A percentile compares a stretch with the other conserved stretches of the same genome.
phyloP scores from a whole-genome alignment of 306 rosid species.

The Mimosa pudica region DNA sequence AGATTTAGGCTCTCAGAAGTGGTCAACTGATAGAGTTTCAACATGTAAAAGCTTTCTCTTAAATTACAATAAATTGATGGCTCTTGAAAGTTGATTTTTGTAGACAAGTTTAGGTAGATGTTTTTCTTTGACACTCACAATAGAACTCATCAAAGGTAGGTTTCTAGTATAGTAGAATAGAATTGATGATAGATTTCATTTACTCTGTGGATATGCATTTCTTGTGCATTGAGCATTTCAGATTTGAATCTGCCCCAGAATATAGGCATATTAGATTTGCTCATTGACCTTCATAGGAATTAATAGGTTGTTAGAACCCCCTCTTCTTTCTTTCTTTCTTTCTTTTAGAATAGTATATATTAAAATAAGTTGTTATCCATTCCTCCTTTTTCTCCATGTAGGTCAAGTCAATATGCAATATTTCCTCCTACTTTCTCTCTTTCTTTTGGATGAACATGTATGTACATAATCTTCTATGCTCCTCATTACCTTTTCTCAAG shows the following conservation, averaged over 20 bases:
- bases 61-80: background rate
- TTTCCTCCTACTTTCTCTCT: no score
- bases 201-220: slow-evolving; percentile 34
- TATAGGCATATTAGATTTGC: slow-evolving; percentile 31
- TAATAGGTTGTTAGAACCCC: background rate
- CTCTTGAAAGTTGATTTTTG: slow-evolving; percentile 10
- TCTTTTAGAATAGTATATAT: no score
- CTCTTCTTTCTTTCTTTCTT: no score
- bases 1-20: slow-evolving; percentile 14
- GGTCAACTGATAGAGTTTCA: slow-evolving; percentile 21
- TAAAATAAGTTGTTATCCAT: no score
- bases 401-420: no score
- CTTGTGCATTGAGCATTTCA: slow-evolving; percentile 3
- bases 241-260: slow-evolving; percentile 30
- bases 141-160: slow-evolving; percentile 30
- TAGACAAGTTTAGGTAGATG: background rate
- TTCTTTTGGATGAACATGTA: no score
- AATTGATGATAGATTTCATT: slow-evolving; percentile 30
- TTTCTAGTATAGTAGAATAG: slow-evolving; percentile 39
- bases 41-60: slow-evolving; percentile 16
- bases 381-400: no score
- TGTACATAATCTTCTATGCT: no score
- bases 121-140: slow-evolving; percentile 14
- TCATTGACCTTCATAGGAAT: slow-evolving; percentile 32
- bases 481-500: no score